Percentiles rank a stretch among this genome's conserved stretches.
phyloP scores from a whole-genome alignment of 2,329 filamentous ascomycete species.

The Cordyceps javanica region DNA sequence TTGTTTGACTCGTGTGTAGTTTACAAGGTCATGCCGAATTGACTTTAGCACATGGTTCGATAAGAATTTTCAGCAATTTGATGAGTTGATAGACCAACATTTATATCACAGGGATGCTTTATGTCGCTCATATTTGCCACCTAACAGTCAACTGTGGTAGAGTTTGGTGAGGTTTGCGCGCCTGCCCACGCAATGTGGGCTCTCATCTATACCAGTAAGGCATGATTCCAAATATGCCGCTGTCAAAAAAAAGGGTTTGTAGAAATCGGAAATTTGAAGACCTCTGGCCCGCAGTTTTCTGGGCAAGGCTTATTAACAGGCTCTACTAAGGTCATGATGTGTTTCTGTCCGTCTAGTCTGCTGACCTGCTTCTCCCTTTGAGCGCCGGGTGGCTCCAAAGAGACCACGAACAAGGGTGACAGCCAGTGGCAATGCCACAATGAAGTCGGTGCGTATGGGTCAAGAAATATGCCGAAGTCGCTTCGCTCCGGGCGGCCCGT shows the following conservation, averaged over 20 bases:
- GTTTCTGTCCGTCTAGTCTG: background rate
- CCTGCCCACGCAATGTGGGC: background rate
- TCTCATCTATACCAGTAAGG: too few relatives aligned
- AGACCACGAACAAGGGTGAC: background rate
- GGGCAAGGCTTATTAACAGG: background rate
- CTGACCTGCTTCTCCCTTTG: background rate
- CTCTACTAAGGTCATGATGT: background rate
- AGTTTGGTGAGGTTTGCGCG: background rate
- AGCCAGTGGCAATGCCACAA: background rate
- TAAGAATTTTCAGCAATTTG: background rate
- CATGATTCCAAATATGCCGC: background rate
- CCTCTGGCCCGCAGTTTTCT: background rate
- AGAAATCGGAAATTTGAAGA: background rate
- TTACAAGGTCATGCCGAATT: background rate
- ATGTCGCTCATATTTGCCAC: background rate
- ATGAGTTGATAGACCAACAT: background rate
- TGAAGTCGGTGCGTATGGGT: background rate
- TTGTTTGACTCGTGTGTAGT: background rate
- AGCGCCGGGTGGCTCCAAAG: background rate
- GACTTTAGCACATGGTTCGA: background rate
- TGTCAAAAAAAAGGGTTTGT: background rate
- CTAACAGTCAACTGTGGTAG: background rate
- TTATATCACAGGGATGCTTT: background rate
- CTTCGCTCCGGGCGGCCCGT: background rate
- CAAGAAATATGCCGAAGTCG: background rate